phyloP scores from a whole-genome alignment of 164 flowering plant genomes.

The Piper longum region DNA sequence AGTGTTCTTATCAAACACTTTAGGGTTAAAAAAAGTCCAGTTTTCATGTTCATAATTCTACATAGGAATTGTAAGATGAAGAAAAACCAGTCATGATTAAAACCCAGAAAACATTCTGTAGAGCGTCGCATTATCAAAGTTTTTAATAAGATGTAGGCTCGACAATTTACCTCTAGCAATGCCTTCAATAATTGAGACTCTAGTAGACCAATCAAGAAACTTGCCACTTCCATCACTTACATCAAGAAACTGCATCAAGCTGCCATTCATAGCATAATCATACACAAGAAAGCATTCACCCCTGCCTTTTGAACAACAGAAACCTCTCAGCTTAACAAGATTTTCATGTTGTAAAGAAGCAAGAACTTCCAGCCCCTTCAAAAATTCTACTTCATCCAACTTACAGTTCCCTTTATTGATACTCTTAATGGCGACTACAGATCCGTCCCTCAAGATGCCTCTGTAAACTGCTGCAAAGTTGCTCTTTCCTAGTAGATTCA shows the following conservation, averaged over 20 bases:
- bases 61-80: background rate
- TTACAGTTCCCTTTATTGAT: conserved; percentile 73
- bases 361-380: conserved; percentile 62
- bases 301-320: conserved; percentile 86
- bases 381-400: conserved; percentile 68
- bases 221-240: conserved; percentile 26
- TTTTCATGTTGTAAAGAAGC: conserved; percentile 70
- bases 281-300: conserved; percentile 91
- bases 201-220: conserved; percentile 70
- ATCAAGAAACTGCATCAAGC: conserved; percentile 58
- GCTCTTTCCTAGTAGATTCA: conserved; percentile 68
- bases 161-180: conserved; percentile 67
- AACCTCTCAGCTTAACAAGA: conserved; percentile 65
- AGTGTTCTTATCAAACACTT: no score
- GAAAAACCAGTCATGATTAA: no score
- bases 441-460: conserved; percentile 74
- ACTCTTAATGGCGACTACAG: conserved; percentile 65
- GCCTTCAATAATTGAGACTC: conserved; percentile 65
- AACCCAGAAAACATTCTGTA: background rate
- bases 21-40: background rate
- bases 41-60: background rate
- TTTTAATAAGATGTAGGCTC: background rate
- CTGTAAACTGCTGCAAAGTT: conserved; percentile 55
- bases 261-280: conserved; percentile 68
- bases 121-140: background rate